These are phyloP conservation scores for Coccinonectria pachysandricola DNA, from an alignment of 2,329 filamentous ascomycete genomes.

Conservation along the genomic window DNA sequence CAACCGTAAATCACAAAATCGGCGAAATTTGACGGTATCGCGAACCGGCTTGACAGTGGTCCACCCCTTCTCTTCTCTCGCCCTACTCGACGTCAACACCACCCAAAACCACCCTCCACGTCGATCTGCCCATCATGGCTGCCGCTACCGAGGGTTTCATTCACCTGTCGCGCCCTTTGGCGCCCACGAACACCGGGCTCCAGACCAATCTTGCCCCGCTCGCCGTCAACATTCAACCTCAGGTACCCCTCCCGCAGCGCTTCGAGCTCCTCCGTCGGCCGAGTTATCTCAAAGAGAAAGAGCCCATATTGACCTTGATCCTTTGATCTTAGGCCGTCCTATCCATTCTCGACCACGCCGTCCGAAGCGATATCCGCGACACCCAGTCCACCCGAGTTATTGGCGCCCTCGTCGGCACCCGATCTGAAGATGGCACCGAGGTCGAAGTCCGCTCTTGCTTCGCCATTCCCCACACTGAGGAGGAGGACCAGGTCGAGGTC, in stretches of 20 bases:
- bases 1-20: slow-evolving; percentile 34
- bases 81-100: slow-evolving; percentile 8
- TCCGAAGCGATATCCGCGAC: slow-evolving; percentile 65
- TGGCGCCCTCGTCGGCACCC: slow-evolving; percentile 83
- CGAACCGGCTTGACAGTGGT: slow-evolving; percentile 19
- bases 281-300: slow-evolving; percentile 1
- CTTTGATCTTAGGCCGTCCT: slow-evolving; percentile 47
- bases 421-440: slow-evolving; percentile 93
- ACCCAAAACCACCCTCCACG: slow-evolving; percentile 12
- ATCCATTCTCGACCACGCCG: slow-evolving; percentile 84
- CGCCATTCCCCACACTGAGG: slow-evolving; percentile 96
- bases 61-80: slow-evolving; percentile 12
- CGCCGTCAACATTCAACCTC: slow-evolving; percentile 88
- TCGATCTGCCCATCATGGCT: slow-evolving; percentile 59
- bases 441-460: slow-evolving; percentile 95
- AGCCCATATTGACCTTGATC: background rate
- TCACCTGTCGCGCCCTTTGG: slow-evolving; percentile 86
- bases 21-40: slow-evolving; percentile 29
- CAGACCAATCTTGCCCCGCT: slow-evolving; percentile 84
- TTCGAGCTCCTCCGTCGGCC: too few relatives aligned
- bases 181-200: slow-evolving; percentile 67
- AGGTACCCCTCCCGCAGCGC: slow-evolving; percentile 42
- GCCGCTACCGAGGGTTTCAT: slow-evolving; percentile 74
- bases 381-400: slow-evolving; percentile 92
- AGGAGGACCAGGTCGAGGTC: slow-evolving; percentile 96